These are phyloP conservation scores for Calonectria montana DNA, from an alignment of 2,329 filamentous ascomycete genomes.

Conservation along the genomic window DNA sequence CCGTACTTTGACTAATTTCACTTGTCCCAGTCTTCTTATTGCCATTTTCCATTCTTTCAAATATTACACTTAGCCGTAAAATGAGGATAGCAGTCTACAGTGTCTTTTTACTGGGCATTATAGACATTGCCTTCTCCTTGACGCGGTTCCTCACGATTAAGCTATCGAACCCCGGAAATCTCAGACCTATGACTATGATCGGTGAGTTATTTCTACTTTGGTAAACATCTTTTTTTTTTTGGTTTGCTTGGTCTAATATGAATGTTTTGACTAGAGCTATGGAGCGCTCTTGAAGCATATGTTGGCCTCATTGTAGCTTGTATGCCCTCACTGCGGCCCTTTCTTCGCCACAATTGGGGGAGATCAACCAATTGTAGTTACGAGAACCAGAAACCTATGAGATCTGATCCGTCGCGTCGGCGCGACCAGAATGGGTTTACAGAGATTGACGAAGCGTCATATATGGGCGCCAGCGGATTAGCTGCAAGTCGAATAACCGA, in stretches of 20 bases:
- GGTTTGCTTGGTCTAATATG: not conserved
- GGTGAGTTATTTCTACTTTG: not conserved
- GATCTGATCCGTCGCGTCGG: not conserved
- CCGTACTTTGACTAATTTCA: not conserved
- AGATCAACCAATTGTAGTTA: not conserved
- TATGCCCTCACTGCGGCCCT: not conserved
- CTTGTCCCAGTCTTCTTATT: not conserved
- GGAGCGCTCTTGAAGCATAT: not conserved
- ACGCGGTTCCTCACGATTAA: not conserved
- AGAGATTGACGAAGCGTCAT: not conserved
- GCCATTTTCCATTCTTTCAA: not conserved
- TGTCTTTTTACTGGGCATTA: not conserved
- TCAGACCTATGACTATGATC: not conserved
- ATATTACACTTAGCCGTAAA: not conserved
- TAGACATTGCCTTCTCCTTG: not conserved
- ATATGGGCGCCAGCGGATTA: not conserved
- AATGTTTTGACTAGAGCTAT: not conserved
- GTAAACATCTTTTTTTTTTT: too few species aligned
- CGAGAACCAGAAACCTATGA: not conserved
- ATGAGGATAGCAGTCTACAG: not conserved
- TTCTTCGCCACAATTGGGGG: not conserved
- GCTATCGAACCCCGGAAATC: not conserved
- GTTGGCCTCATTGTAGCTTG: constrained; percentile 1
- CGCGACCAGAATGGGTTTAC: not conserved
- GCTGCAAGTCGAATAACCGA: not conserved